Evolutionary conservation across 345 rosid genomes (phyloP), one percentile per base, ranked within the genome.

Genomic region (Corchorus olitorius): DNA sequence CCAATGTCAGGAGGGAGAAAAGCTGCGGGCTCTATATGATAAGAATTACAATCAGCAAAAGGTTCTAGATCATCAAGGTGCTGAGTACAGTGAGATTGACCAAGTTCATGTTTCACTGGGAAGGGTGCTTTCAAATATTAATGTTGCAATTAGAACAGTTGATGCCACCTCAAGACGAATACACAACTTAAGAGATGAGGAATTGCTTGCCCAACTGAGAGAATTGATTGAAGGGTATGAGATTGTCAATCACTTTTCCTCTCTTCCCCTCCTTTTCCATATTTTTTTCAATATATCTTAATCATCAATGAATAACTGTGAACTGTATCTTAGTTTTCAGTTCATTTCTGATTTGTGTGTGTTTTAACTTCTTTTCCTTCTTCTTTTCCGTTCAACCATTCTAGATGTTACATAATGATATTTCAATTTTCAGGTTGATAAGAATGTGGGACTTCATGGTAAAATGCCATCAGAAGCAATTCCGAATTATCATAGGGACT

Each of bases 121-220:
- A 79, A 92, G 88, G 81, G 72, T 92, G 81, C 87, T 86, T 69
- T 89, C 94, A 7, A 94, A 85, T 82, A 87, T 94, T 41, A 85
- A 90, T 55, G 88, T 94, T 63, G 85, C 87, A 63, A 79, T 94
- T 74, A 82, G 87, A 85, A 84, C 94, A 10, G 88, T 92, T 77
- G 88, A 92, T 77, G 84, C 84, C 19, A 92, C 92, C 70, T 92
- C 98, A 34, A 87, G 82, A 68, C 82, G 91, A 87, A 94, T 94
- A 82, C 91, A 91, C 81, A 84, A 80, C 79, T 72, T 94, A 70
- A 87, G 98, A 83, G 98, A 94, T 20, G 94, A 94, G 86, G 94
- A 91, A 79, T 78, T 92, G 78, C 89, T 78, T 82, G 97, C 98
- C n/a, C 97, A 87, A 27, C 90, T 94, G 75, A 82, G 85, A 19